Evolutionary conservation across 108 stramenopile species (phyloP), one percentile per base, ranked within the genome.

Genomic region (Cyclotella cryptica): DNA sequence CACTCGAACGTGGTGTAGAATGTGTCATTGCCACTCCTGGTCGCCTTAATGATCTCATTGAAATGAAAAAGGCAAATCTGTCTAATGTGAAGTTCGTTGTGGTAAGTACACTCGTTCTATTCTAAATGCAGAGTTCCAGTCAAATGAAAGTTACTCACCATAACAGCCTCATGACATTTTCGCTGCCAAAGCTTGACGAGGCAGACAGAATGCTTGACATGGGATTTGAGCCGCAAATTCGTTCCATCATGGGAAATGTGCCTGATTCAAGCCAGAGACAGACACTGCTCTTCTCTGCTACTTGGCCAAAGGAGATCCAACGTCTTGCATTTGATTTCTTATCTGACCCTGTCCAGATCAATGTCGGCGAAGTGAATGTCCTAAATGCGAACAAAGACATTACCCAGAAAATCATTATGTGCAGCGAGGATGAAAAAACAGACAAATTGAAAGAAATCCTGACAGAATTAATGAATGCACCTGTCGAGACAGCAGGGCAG

Each of bases 201-300:
- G 58, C 77, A 15, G 79, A 86, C 41, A 78, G 93, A 42, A 96
- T 97, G 94, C 84, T 95, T 54, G 95, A 98, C 83, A 95, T 97
- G 99, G 99, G 99, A 27, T 99, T 99, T 75, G 99, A 99, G 81
- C 99, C 99, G 3, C 98, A 99, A 81, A 99, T 99, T 84, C 93
- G 99, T 19, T 92, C 92, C 68, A 98, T 99, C 73, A 86, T 99
- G 72, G 83, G 81, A 51, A 81, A 93, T 29, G 86, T 98, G 52
- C 98, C 98, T 22, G 71, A 75, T 0, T 62, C 86, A 29, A 44
- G 58, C 9, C 88, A 81, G 30, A 85, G 97, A 35, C 98, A 99
- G 85, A 99, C 98, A 8, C 81, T 98, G 57, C 92, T 99, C 76
- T 99, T 99, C 85, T 96, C 96, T 27, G 99, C 99, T 0, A 99